Evolutionary conservation across 2,329 filamentous ascomycete genomes (phyloP).

Genomic region (Ceratocystis alfenasii): DNA sequence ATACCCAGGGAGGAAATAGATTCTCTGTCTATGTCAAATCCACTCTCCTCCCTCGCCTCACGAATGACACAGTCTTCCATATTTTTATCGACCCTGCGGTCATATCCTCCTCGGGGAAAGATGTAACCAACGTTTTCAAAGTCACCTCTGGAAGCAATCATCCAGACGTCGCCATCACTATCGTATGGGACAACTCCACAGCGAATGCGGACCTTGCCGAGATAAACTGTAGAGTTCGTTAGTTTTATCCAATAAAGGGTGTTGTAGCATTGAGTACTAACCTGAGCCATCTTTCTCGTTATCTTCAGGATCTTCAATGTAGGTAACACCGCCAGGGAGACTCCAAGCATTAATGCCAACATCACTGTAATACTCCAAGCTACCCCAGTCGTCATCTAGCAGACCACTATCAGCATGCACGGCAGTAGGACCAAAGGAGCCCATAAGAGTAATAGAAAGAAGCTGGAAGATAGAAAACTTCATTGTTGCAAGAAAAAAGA

Average conservation of each 20-base stretch:
- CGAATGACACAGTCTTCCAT: neutral
- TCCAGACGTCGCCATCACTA: neutral
- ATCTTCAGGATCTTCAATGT: neutral
- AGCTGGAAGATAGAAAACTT: neutral
- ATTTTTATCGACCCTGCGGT: rapidly evolving
- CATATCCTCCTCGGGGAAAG: neutral
- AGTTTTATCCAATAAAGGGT: neutral
- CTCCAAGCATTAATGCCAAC: neutral
- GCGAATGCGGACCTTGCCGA: neutral
- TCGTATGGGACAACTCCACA: neutral
- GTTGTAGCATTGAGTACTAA: neutral
- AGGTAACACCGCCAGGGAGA: neutral
- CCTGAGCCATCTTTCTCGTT: neutral
- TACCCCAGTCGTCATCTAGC: neutral
- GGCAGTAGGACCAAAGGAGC: neutral
- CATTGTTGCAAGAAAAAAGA: neutral
- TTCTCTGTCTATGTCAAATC: neutral
- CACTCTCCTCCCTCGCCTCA: neutral
- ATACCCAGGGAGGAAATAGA: neutral
- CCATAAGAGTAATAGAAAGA: neutral
- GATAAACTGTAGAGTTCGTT: neutral
- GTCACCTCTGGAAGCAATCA: neutral
- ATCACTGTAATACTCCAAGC: neutral
- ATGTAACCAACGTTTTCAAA: neutral
- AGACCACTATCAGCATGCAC: neutral